Conservation (phyloP, 2,329 filamentous ascomycete species). For the Alternaria brassicicola region DNA sequence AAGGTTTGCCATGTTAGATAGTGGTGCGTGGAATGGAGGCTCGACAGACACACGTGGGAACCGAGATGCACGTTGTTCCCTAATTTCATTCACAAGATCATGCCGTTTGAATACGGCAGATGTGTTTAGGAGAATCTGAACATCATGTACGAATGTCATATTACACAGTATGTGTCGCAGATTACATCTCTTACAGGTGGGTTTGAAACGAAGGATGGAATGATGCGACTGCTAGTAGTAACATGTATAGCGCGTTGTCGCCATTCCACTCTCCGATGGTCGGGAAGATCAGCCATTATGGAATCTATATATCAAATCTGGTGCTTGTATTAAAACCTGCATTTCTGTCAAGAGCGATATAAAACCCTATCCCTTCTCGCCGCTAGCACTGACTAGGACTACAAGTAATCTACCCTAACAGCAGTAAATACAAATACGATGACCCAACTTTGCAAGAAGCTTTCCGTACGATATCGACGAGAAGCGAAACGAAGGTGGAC, state of each 20-base stretch:
- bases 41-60: neutral
- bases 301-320: neutral
- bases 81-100: neutral
- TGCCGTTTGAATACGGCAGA: neutral
- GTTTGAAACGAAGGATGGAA: neutral
- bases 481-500: neutral
- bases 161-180: neutral
- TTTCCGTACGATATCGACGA: neutral
- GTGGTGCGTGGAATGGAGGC: neutral
- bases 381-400: neutral
- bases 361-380: neutral
- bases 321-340: neutral
- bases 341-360: neutral
- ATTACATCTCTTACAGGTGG: neutral
- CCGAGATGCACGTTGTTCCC: neutral
- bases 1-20: neutral
- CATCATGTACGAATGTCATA: neutral
- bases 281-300: neutral
- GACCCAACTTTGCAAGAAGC: constrained; percentile 4
- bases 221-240: neutral
- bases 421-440: neutral
- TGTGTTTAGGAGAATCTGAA: too few species aligned
- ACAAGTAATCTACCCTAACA: neutral
- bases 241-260: neutral
- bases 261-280: neutral